Base-by-base conservation (phyloP, 169 alveolate species). In the Plasmodium coatneyi region DNA sequence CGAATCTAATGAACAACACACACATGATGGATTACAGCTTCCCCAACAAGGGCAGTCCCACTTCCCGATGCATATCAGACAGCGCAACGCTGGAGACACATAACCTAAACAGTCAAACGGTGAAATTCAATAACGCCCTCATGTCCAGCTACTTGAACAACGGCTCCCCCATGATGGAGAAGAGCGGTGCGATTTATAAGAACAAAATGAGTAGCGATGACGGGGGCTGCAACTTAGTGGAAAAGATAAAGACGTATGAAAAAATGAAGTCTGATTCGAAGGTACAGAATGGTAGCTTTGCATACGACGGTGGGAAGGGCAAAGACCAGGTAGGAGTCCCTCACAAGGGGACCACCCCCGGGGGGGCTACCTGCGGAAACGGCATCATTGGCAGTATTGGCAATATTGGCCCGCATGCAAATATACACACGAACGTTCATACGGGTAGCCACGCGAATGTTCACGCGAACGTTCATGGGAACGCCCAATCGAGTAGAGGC, bases 51-150 rank as follows among this genome's bases (percentile, higher is more conserved):
- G 80, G 92, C 30, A 41, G 84, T 1, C 25, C 78, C 34, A 52
- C 92, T 28, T 49, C 82, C 14, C 76, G 92, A 52, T 84, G 92
- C 2, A 10, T 71, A 16, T 84, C 84, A 14, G 92, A 84, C 41
- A 80, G 19, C 12, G 12, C 92, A 49, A 14, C 80, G 41, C 56
- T 84, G n/a, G 92, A 84, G 76, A 9, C 92, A 74, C 84, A 84
- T 46, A 72, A 84, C 25, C 14, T 84, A 32, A 74, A 74, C 39
- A 84, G 39, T 43, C 30, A 34, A 32, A 79, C 41, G 46, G 19
- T 83, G 36, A 54, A 49, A 9, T 49, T 74, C 28, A 74, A 66
- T 52, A 72, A 74, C 49, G 32, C 41, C 10, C 76, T 49, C 74
- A 14, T 74, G 76, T 32, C 70, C 4, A 71, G 79, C 60, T 72